Base-by-base conservation (phyloP, 805 yeast species). In the Pichia phayaonensis region DNA sequence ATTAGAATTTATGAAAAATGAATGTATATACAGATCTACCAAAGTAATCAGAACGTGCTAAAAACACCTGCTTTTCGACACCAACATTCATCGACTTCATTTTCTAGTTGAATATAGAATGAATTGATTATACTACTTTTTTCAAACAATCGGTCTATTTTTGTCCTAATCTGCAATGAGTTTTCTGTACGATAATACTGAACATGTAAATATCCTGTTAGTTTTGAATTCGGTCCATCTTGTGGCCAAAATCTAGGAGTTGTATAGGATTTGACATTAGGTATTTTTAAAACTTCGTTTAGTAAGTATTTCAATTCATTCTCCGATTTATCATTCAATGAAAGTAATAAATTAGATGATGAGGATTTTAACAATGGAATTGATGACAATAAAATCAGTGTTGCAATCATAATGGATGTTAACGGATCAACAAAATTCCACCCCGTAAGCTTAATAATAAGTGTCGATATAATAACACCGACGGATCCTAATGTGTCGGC, bases 401-500 rank as follows among this genome's bases (percentile, higher is more conserved):
- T 66, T 0, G 96, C 97, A 53, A 94, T 92, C 58, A 90, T 73
- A 4, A 94, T 73, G 1, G 98, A 90, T 0, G 97, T 95, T 21
- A 94, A 67, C 1, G 99, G 97, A 62, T 94, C 99, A 62, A 92
- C 84, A 1, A 96, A 84, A 49, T 81, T 77, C 80, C 86, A 78
- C 18, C 80, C 79, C 11, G 76, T 68, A 34, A 81, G 60, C 52
- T 83, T 80, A 10, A 92, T 86, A 40, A 94, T 68, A 6, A 89
- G 49, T 0, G 99, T 92, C 0, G 97, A 90, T 1, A 89, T 66
- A n/a, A 94, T 90, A 18, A 95, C 99, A 8, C 98, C 98, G 0
- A 90, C 95, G 0, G 98, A 92, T 0, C 99, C 99, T 40, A 94
- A 71, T 0, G 98, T 90, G 61, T 94, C 99, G 0, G 99, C 99